A percentile compares a stretch with the other conserved stretches of the same genome.
phyloP scores from a whole-genome alignment of 805 yeast genomes.

The Phaffomyces thermotolerans region DNA sequence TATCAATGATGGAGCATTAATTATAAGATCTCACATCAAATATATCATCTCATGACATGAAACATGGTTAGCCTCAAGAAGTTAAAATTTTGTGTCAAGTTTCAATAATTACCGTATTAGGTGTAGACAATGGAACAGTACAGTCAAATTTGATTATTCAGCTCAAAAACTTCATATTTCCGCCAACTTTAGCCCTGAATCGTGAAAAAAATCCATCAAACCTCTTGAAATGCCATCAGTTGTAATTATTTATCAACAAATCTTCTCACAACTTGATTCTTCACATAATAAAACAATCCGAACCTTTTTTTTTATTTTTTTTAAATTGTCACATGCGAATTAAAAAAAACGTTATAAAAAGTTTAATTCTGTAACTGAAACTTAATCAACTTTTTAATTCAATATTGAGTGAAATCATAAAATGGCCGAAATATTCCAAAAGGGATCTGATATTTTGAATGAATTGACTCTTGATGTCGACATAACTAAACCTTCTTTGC shows the following conservation, averaged over 20 bases:
- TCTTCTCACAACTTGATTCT: no score
- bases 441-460: background rate
- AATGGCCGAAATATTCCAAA: constrained; percentile 13
- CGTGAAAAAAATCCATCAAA: no score
- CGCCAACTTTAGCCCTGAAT: no score
- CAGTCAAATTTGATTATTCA: no score
- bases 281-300: no score
- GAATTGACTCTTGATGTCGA: constrained; percentile 16
- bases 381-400: no score
- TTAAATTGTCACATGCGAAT: constrained; percentile 4
- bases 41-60: no score
- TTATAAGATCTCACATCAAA: no score
- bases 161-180: no score
- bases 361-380: background rate
- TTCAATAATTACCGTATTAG: background rate
- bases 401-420: background rate
- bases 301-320: no score
- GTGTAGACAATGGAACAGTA: background rate
- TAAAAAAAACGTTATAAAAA: background rate
- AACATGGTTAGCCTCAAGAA: background rate
- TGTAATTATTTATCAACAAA: no score
- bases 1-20: background rate
- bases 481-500: constrained; percentile 14
- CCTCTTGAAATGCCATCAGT: no score
- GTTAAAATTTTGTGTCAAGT: background rate